Evolutionary conservation across 2,329 filamentous ascomycete genomes (phyloP), one percentile per base, ranked within the genome.

Genomic region (Alternaria triticimaculans): DNA sequence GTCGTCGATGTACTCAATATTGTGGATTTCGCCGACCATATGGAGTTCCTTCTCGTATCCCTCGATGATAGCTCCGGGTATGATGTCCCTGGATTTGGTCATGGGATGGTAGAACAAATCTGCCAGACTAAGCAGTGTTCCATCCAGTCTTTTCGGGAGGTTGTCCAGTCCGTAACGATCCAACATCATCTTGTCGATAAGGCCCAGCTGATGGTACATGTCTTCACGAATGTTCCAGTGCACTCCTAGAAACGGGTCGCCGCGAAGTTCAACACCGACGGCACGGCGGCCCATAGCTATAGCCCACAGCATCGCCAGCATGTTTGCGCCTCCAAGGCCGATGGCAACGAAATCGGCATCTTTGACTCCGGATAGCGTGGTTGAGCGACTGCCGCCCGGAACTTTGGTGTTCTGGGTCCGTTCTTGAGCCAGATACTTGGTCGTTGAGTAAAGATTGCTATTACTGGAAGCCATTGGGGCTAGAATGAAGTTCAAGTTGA

Each of bases 201-300:
- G 56, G 9, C 68, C 64, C 4, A 69, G 55, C 48, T 70, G 66
- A 44, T 69, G 68, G 15, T 69, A 70, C 62, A 70, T 59, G 3
- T 69, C 66, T 48, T 67, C 59, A 21, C 66, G 62, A n/a, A 70
- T 70, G 23, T 69, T 70, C 66, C 68, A 70, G 44, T 70, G 66
- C 6, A 70, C 68, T 5, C 64, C 68, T 8, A 70, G 54, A n/a
- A 70, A 67, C 6, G 68, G 66, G 20, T 69, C 66, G 14, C 66
- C 64, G 2, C 68, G 66, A 37, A 69, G 43, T 2, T 69, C 66
- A 20, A 70, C 66, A 30, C 68, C 66, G 8, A 70, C 64, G 9
- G 64, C 58, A 12, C 66, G 61, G 14, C 51, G 55, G 18, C 68
- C 68, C 64, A 65, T 68, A 3, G 64, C 59, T 46, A 70, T 49